Percentiles rank a stretch among this genome's conserved stretches.
Evolutionary conservation across 169 alveolate genomes (phyloP).

Genomic region (Cryptosporidium tyzzeri): DNA sequence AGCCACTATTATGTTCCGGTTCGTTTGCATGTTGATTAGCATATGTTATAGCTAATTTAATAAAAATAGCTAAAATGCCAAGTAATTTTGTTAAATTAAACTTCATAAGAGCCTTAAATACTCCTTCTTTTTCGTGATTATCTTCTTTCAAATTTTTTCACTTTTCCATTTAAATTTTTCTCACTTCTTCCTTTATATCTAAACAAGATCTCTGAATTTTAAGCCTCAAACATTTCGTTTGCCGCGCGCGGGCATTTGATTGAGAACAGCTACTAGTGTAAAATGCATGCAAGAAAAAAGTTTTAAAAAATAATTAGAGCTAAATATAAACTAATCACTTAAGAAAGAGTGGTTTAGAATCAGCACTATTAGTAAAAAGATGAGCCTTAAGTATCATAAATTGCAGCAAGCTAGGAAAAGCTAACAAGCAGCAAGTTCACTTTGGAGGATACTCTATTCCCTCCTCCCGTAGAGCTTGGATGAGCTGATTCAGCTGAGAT

Average conservation of each 20-base stretch:
- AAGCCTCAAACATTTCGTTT: not conserved
- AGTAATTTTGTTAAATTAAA: not conserved
- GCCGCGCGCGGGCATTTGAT: not conserved
- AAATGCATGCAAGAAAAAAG: not conserved
- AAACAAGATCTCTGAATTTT: conserved; percentile 29
- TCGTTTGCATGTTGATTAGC: not conserved
- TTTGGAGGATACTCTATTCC: conserved; percentile 75
- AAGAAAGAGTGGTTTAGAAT: not conserved
- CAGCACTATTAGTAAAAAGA: conserved; percentile 5
- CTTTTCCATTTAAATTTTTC: not conserved
- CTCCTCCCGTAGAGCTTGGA: conserved; percentile 46
- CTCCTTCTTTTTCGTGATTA: not conserved
- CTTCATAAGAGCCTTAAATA: not conserved
- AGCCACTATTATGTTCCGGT: conserved; percentile 9
- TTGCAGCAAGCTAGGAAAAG: conserved; percentile 1
- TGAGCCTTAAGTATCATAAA: conserved; percentile 11
- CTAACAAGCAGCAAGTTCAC: conserved; percentile 5
- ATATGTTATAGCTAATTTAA: not conserved
- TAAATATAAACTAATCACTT: conserved; percentile 5
- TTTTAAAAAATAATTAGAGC: not conserved
- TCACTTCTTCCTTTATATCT: not conserved
- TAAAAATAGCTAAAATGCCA: conserved; percentile 10
- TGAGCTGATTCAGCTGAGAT: conserved; percentile 32
- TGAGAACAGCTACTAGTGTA: not conserved
- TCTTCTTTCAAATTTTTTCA: conserved; percentile 2